Percentiles rank a stretch among this genome's conserved stretches.
Conservation (phyloP, 139 green algal species). For the Chara braunii region DNA sequence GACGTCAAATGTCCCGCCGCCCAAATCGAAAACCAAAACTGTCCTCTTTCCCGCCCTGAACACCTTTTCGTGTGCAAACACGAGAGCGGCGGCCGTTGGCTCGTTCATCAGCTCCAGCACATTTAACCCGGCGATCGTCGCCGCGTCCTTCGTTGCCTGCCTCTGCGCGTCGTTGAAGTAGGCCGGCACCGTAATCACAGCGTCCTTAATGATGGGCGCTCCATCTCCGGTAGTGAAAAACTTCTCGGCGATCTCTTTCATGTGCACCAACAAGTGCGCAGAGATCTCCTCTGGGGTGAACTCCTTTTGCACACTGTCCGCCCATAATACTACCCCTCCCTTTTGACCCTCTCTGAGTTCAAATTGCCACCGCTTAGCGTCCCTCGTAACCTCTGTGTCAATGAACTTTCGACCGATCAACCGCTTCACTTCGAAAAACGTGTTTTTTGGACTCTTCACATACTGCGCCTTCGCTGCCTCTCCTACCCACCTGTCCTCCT, state of each 20-base stretch:
- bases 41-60: constrained; percentile 45
- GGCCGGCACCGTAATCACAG: constrained; percentile 92
- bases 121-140: constrained; percentile 58
- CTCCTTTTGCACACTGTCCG: constrained; percentile 73
- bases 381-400: constrained; percentile 85
- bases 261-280: constrained; percentile 84
- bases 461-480: constrained; percentile 90
- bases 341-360: constrained; percentile 79
- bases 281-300: constrained; percentile 87
- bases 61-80: constrained; percentile 55
- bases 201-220: constrained; percentile 71
- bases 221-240: too few relatives aligned
- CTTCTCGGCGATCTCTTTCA: constrained; percentile 93
- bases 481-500: too few relatives aligned
- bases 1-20: constrained; percentile 44
- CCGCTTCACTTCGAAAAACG: constrained; percentile 92
- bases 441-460: constrained; percentile 93
- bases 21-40: constrained; percentile 59
- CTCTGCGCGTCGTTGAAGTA: constrained; percentile 99
- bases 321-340: constrained; percentile 95
- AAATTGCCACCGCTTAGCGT: constrained; percentile 91
- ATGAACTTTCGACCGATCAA: constrained; percentile 87
- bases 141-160: constrained; percentile 74
- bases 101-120: constrained; percentile 97
- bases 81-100: constrained; percentile 78